Base-by-base conservation (phyloP, 495 filamentous ascomycete species). In the Pyrenula aspistea region DNA sequence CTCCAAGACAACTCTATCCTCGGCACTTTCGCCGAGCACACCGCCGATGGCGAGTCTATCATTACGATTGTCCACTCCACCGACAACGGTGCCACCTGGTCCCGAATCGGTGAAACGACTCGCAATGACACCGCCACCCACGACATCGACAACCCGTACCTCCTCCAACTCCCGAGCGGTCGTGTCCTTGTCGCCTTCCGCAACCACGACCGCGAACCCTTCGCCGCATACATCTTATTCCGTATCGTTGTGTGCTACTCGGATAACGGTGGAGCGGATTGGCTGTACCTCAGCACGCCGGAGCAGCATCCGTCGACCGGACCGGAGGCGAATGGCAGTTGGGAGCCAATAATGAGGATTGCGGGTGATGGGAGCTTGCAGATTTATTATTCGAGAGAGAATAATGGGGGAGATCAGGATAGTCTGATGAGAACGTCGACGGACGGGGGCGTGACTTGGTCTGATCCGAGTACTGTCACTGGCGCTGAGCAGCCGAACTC, bases 191-290 rank as follows among this genome's bases (percentile, higher is more conserved):
- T 73, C 4, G 80, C 81, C 0, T 84, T 82, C 61, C 76, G 82
- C 24, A 83, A 84, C 63, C 82, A 84, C 61, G 77, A 83, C 54
- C 65, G 70, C 2, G 64, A 70, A 0, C 67, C 67, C 0, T 53
- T 65, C 23, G 61, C 51, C 19, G 67, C 67, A 21, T 69, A 64
- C 1, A 78, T 73, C 0, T 71, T 72, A 61, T 84, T 78, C 68
- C 81, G 82, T 22, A 84, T 86, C 62, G 83, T 79, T 0, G 72
- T 85, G 12, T 84, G 77, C 60, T 69, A 73, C 42, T 83, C 79
- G 22, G 65, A 57, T 11, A 79, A 86, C 60, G 72, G 70, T 51
- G 83, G 80, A 0, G 66, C 61, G 1, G 71, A 66, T 0, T 85
- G 81, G 82, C 55, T 55, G 2, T 84, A 72, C 61, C 70, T 78